Conservation (phyloP, 495 filamentous ascomycete genomes). For the Penicillium daleae region DNA sequence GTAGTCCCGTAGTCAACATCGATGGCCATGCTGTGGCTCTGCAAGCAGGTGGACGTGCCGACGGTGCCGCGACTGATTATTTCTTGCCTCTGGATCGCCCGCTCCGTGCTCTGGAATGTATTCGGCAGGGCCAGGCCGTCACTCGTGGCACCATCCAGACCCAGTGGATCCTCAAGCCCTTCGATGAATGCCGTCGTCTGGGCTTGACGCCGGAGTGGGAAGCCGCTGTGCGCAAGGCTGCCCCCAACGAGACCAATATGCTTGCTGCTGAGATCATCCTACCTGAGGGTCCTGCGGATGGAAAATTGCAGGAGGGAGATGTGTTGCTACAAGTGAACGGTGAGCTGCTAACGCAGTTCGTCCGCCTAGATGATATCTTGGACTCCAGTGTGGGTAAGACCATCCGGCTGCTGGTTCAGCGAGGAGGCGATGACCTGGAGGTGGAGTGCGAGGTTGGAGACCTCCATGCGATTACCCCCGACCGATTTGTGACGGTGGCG, state of each 20-base stretch:
- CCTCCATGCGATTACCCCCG: slow-evolving; percentile 91
- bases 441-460: slow-evolving; percentile 87
- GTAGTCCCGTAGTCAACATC: slow-evolving; percentile 95
- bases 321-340: slow-evolving; percentile 95
- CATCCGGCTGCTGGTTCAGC: slow-evolving; percentile 77
- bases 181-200: slow-evolving; percentile 93
- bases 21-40: slow-evolving; percentile 91
- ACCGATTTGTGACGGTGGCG: slow-evolving; percentile 91
- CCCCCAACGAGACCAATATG: slow-evolving; percentile 95
- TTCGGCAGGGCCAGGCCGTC: slow-evolving; percentile 73
- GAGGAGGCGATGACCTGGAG: slow-evolving; percentile 86
- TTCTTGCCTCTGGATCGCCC: slow-evolving; percentile 94
- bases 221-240: slow-evolving; percentile 73
- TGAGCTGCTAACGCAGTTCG: slow-evolving; percentile 91
- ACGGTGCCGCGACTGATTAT: slow-evolving; percentile 96
- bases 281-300: slow-evolving; percentile 84
- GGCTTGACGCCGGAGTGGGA: slow-evolving; percentile 88
- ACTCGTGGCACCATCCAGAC: slow-evolving; percentile 94
- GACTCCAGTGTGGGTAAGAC: slow-evolving; percentile 81
- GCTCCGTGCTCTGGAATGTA: slow-evolving; percentile 80
- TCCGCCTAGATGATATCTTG: slow-evolving; percentile 89
- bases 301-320: slow-evolving; percentile 89
- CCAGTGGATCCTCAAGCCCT: slow-evolving; percentile 95
- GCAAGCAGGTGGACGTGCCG: slow-evolving; percentile 90
- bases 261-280: slow-evolving; percentile 94